phyloP scores from a whole-genome alignment of 2,329 filamentous ascomycete species.

The Trichoderma aggressivum region DNA sequence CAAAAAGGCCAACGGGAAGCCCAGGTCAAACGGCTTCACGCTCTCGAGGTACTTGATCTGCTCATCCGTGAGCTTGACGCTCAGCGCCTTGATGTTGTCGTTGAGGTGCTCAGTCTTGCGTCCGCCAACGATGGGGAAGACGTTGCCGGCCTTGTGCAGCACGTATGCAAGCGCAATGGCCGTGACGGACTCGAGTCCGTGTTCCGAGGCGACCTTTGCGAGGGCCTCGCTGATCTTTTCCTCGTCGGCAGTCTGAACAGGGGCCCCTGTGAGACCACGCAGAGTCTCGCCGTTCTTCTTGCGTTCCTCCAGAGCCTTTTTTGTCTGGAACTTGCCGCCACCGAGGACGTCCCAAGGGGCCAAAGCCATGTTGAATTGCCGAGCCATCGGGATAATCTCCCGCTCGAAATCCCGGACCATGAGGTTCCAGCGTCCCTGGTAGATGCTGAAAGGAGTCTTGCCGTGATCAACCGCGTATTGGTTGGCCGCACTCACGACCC shows the following conservation, averaged over 20 bases:
- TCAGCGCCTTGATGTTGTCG: slow-evolving; percentile 56
- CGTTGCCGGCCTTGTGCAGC: slow-evolving; percentile 55
- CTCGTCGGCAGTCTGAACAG: slow-evolving; percentile 21
- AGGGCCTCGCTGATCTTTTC: slow-evolving; percentile 16
- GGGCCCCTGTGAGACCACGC: not conserved
- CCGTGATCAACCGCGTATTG: slow-evolving; percentile 25
- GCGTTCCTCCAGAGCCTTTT: not conserved
- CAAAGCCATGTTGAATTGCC: slow-evolving; percentile 41
- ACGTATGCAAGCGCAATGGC: slow-evolving; percentile 55
- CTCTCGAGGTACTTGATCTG: slow-evolving; percentile 56
- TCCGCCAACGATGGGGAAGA: slow-evolving; percentile 60
- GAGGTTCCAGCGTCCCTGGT: slow-evolving; percentile 31
- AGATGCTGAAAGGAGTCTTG: slow-evolving; percentile 28
- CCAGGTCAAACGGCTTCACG: slow-evolving; percentile 50
- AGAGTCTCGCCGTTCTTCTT: not conserved
- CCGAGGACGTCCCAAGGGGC: slow-evolving; percentile 41
- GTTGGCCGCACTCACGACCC: slow-evolving; percentile 31
- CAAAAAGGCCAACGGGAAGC: slow-evolving; percentile 32
- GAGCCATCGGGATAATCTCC: slow-evolving; percentile 34
- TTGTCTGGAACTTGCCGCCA: slow-evolving; percentile 30
- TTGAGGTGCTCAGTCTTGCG: slow-evolving; percentile 60
- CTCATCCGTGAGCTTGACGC: slow-evolving; percentile 47
- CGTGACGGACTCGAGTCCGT: slow-evolving; percentile 15
- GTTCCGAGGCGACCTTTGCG: slow-evolving; percentile 12
- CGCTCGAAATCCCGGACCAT: slow-evolving; percentile 29